Evolutionary conservation across 768 basidiomycete genomes (phyloP).

Genomic region (Termitomyces sp.): DNA sequence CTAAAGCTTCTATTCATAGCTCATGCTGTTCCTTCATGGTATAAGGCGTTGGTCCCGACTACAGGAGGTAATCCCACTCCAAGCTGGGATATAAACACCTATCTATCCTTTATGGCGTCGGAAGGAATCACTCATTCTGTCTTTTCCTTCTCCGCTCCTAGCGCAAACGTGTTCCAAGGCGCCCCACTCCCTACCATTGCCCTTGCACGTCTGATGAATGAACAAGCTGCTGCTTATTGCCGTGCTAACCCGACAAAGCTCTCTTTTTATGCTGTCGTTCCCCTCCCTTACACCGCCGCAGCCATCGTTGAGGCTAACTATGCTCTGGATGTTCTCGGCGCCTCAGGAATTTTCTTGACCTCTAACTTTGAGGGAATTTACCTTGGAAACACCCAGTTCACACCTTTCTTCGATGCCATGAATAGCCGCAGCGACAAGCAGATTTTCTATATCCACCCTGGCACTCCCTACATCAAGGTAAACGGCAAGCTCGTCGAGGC

Average conservation of each 20-base stretch:
- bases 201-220: slow-evolving; percentile 34
- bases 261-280: slow-evolving; percentile 32
- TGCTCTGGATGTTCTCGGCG: slow-evolving; percentile 29
- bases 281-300: slow-evolving; percentile 31
- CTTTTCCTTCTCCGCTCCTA: slow-evolving; percentile 31
- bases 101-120: slow-evolving; percentile 30
- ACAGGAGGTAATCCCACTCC: slow-evolving; percentile 29
- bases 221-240: slow-evolving; percentile 31
- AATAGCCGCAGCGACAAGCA: slow-evolving; percentile 24
- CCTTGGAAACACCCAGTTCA: slow-evolving; percentile 28
- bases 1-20: slow-evolving; percentile 13
- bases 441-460: slow-evolving; percentile 31
- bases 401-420: slow-evolving; percentile 30
- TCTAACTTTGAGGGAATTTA: slow-evolving; percentile 33
- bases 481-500: slow-evolving; percentile 26
- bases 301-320: slow-evolving; percentile 31
- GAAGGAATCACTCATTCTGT: slow-evolving; percentile 29
- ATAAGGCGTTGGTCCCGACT: slow-evolving; percentile 24
- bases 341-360: slow-evolving; percentile 29
- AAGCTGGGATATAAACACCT: slow-evolving; percentile 24
- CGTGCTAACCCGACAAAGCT: slow-evolving; percentile 25
- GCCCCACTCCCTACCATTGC: slow-evolving; percentile 26
- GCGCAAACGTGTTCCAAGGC: slow-evolving; percentile 28
- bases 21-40: slow-evolving; percentile 31
- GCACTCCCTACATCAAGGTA: slow-evolving; percentile 26